Conservation (phyloP, 1,284 basidiomycete genomes). For the Ustilago lituana region DNA sequence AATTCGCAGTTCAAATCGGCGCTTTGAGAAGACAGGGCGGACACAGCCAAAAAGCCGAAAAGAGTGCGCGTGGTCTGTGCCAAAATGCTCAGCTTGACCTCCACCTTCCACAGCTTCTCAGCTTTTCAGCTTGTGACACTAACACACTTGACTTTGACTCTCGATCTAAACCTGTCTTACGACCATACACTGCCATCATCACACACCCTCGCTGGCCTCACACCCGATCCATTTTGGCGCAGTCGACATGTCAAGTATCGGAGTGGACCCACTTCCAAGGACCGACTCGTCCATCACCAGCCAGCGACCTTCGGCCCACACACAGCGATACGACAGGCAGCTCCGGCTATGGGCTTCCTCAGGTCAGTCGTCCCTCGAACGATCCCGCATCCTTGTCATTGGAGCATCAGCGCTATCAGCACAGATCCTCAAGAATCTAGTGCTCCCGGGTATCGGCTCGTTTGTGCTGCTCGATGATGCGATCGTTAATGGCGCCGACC, state of each 20-base stretch:
- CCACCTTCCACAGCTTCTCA: conserved; percentile 4
- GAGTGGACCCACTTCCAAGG: conserved; percentile 26
- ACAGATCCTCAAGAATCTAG: conserved; percentile 90
- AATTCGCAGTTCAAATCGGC: too few relatives aligned
- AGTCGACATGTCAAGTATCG: conserved; percentile 41
- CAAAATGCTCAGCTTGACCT: conserved; percentile 1
- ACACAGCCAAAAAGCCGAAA: not conserved
- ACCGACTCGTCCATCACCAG: conserved; percentile 32
- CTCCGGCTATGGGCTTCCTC: conserved; percentile 90
- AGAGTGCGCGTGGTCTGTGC: conserved; percentile 3
- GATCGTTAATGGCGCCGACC: conserved; percentile 77
- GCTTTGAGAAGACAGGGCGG: too few relatives aligned
- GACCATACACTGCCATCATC: not conserved
- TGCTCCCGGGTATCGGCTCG: conserved; percentile 89
- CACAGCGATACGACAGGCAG: conserved; percentile 66
- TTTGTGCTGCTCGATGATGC: conserved; percentile 85
- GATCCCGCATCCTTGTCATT: conserved; percentile 81
- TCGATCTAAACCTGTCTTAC: too few relatives aligned
- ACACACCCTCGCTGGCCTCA: not conserved
- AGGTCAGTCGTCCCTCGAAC: conserved; percentile 90
- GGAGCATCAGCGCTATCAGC: conserved; percentile 82
- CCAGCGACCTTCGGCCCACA: conserved; percentile 56
- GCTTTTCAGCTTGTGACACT: too few relatives aligned
- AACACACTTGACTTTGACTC: too few relatives aligned
- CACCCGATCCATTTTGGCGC: too few relatives aligned